phyloP scores from a whole-genome alignment of 192 early-diverging fungal species.

The Glomus cerebriforme region DNA sequence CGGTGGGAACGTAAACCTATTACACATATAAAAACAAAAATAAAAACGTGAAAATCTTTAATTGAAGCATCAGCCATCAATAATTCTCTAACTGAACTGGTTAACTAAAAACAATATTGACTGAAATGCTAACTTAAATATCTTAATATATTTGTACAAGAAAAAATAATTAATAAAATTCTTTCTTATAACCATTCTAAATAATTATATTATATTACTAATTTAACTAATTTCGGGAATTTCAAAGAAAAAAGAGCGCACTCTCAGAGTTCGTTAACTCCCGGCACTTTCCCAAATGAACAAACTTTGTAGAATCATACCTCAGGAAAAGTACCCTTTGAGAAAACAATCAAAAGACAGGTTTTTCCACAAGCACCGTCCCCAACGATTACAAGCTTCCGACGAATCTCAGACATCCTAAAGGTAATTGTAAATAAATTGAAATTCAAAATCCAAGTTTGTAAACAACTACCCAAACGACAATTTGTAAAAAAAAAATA shows the following conservation, averaged over 20 bases:
- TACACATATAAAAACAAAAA: not conserved
- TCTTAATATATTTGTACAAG: too few relatives aligned
- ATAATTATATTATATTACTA: not conserved
- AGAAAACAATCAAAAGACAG: slow-evolving; percentile 83
- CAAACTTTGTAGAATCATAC: slow-evolving; percentile 43
- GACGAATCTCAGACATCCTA: slow-evolving; percentile 65
- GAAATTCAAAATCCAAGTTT: not conserved
- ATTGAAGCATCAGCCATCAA: not conserved
- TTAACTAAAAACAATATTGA: not conserved
- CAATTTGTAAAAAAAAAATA: not conserved
- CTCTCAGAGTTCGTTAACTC: not conserved
- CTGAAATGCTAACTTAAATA: too few relatives aligned
- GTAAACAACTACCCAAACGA: not conserved
- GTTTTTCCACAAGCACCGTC: slow-evolving; percentile 95
- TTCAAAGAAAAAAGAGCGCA: not conserved
- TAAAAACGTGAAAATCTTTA: not conserved
- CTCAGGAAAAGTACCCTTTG: slow-evolving; percentile 84
- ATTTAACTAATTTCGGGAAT: not conserved
- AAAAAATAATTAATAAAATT: too few relatives aligned
- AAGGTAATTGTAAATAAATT: not conserved
- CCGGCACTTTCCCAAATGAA: not conserved
- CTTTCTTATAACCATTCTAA: too few relatives aligned
- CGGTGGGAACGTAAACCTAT: slow-evolving; percentile 72
- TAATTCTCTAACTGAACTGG: not conserved
- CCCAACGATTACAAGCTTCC: slow-evolving; percentile 92